Conservation (phyloP, 2,329 filamentous ascomycete genomes). For the Phyllosticta citribraziliensis region DNA sequence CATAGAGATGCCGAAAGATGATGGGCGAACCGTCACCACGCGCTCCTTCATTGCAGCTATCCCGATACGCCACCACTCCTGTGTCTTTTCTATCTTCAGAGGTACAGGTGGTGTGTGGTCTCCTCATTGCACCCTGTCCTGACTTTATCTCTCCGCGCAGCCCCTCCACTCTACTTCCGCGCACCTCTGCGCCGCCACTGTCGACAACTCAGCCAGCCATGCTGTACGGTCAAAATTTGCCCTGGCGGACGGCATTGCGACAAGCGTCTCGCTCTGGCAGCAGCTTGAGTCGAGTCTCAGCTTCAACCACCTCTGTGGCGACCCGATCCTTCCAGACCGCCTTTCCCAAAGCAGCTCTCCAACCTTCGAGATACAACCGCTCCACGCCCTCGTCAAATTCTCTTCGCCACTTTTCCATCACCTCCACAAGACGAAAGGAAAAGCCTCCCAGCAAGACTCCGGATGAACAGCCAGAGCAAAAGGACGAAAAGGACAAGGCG, state of each 20-base stretch:
- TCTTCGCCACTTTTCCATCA: slow-evolving; percentile 22
- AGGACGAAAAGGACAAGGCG: slow-evolving; percentile 30
- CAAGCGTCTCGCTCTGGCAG: slow-evolving; percentile 35
- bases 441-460: slow-evolving; percentile 41
- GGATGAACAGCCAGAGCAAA: slow-evolving; percentile 37
- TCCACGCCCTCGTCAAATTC: slow-evolving; percentile 24
- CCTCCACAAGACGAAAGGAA: slow-evolving; percentile 35
- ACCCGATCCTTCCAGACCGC: slow-evolving; percentile 6
- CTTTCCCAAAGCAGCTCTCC: background rate
- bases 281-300: slow-evolving; percentile 4
- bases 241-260: slow-evolving; percentile 54
- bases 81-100: background rate
- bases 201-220: slow-evolving; percentile 28
- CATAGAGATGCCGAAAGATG: slow-evolving; percentile 3
- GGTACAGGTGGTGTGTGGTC: background rate
- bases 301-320: background rate
- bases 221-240: slow-evolving; percentile 54
- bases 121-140: background rate
- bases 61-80: slow-evolving; percentile 1
- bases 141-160: background rate
- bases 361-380: slow-evolving; percentile 23
- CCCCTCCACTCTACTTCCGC: background rate
- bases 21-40: background rate
- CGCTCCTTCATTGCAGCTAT: background rate
- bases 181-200: background rate